Base-by-base conservation (phyloP, 169 alveolate genomes). In the Plasmodium berghei region DNA sequence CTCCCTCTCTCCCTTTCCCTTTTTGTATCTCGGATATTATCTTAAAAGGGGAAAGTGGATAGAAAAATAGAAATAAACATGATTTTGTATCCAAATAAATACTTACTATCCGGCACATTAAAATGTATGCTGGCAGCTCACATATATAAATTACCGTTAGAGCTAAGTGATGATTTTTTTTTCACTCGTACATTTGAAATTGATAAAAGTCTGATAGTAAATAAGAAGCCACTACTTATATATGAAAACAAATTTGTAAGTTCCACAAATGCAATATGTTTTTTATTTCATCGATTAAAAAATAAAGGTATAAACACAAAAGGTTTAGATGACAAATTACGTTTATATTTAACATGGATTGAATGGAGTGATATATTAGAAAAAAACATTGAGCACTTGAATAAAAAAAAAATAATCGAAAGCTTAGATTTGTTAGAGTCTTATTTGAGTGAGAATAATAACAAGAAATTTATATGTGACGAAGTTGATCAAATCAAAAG, bases 71-170 rank as follows among this genome's bases (percentile, higher is more conserved):
- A 34, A 34, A 34, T 18, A 58, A 70, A 45, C 24, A 72, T 69
- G 91, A 86, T 28, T 20, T 58, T 86, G 46, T 86, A 86, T 56
- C 91, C 91, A 6, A 86, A 86, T 56, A 69, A 72, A 54, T 54
- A 46, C 40, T 49, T 86, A 24, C 24, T 67, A 10, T 9, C 59
- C 28, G 42, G 42, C 42, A 86, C 91, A 26, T 72, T 72, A 55
- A 86, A 72, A 62, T 86, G 91, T 46, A 71, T 86, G 87, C 70
- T 86, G 48, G 91, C 91, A 22, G 91, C 91, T 1, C 73, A 86
- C 20, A 71, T 86, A 34, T 86, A 86, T 46, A 86, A 46, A 16
- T 49, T 86, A 28, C 56, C 45, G 1, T 87, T 86, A 28, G 91
- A 86, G 55, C 61, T 86, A 26, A 26, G 75, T 63, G 80, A 86